Evolutionary conservation across 2,329 filamentous ascomycete species (phyloP).

Genomic region (Fusarium multiceps): DNA sequence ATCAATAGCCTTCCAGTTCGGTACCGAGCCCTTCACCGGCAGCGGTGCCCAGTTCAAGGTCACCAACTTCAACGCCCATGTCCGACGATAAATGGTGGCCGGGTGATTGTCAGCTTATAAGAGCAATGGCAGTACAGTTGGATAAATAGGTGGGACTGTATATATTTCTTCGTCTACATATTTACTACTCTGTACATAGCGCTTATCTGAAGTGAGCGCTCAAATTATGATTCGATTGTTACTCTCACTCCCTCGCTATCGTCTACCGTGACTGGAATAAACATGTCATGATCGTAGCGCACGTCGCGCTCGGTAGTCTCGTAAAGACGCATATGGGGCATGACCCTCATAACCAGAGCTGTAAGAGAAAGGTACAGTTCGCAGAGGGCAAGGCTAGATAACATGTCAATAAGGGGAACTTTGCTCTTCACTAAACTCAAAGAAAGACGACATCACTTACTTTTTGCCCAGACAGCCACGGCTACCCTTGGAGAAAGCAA

Average conservation of each 20-base stretch:
- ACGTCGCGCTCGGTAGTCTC: slow-evolving; percentile 14
- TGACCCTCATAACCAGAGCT: slow-evolving; percentile 3
- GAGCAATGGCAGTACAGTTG: background rate
- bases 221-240: background rate
- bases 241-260: slow-evolving; percentile 15
- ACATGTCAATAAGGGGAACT: background rate
- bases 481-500: slow-evolving; percentile 11
- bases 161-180: slow-evolving; percentile 13
- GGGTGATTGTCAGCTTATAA: background rate
- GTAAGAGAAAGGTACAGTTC: slow-evolving; percentile 23
- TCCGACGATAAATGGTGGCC: background rate
- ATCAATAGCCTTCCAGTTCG: slow-evolving; percentile 12
- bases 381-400: slow-evolving; percentile 7
- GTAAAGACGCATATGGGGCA: slow-evolving; percentile 17
- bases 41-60: slow-evolving; percentile 10
- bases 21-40: slow-evolving; percentile 20
- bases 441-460: background rate
- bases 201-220: background rate
- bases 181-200: background rate
- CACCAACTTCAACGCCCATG: slow-evolving; percentile 20
- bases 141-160: background rate
- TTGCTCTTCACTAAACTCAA: no score
- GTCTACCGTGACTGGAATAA: slow-evolving; percentile 2
- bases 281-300: slow-evolving; percentile 26
- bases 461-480: slow-evolving; percentile 28